Evolutionary conservation across 768 basidiomycete species (phyloP).

Genomic region (Xerocomellus dryophilus): DNA sequence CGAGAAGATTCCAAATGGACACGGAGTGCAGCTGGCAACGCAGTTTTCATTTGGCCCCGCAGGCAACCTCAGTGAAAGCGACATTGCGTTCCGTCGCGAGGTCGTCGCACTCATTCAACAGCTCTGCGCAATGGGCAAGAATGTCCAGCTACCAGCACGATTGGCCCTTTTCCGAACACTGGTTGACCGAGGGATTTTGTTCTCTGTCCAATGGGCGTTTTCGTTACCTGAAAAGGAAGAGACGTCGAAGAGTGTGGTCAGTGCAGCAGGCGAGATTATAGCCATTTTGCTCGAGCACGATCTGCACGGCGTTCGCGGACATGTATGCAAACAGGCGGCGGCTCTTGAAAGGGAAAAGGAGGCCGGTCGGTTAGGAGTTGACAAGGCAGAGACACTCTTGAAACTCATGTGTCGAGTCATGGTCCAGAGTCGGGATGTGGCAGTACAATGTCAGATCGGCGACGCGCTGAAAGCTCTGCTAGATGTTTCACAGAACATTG

Average conservation of each 20-base stretch:
- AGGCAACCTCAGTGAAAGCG: constrained; percentile 52
- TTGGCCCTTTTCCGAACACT: constrained; percentile 82
- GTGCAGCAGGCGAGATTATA: constrained; percentile 83
- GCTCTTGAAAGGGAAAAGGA: constrained; percentile 67
- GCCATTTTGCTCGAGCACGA: constrained; percentile 88
- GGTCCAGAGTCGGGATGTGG: constrained; percentile 76
- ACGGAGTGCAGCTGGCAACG: constrained; percentile 16
- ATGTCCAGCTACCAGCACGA: constrained; percentile 85
- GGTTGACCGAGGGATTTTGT: constrained; percentile 83
- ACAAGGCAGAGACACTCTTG: constrained; percentile 70
- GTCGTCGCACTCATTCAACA: constrained; percentile 89
- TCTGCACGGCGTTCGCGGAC: constrained; percentile 76
- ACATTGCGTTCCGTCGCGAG: constrained; percentile 61
- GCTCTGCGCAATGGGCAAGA: constrained; percentile 93
- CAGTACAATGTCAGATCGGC: constrained; percentile 86
- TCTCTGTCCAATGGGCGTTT: constrained; percentile 92
- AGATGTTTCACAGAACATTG: constrained; percentile 59
- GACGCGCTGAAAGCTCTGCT: constrained; percentile 83
- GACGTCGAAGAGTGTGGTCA: constrained; percentile 56
- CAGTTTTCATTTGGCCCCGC: constrained; percentile 57
- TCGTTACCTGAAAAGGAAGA: constrained; percentile 58
- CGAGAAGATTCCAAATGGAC: constrained; percentile 36
- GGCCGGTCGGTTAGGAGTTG: constrained; percentile 52
- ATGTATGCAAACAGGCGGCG: constrained; percentile 77
- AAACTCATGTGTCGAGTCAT: constrained; percentile 74